Evolutionary conservation across 1,139 yeast species (phyloP).

Genomic region (Debaryomyces singareniensis): DNA sequence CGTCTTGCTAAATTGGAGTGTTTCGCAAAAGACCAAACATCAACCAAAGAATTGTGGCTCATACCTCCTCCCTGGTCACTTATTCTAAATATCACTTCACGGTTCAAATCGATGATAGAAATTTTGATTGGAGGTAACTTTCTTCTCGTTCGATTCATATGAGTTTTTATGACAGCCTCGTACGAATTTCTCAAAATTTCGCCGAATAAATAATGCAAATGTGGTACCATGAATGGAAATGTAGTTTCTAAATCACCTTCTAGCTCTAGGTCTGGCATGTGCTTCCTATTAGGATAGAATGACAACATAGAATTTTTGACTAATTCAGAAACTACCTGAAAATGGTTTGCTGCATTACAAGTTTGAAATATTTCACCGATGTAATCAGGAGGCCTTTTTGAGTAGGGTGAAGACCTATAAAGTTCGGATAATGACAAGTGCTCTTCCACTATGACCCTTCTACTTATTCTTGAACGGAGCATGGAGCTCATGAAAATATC

Average conservation of each 20-base stretch:
- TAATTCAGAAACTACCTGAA: conserved; percentile 46
- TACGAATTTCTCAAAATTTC: conserved; percentile 80
- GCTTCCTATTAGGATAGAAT: conserved; percentile 45
- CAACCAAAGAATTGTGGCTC: conserved; percentile 46
- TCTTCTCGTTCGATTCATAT: conserved; percentile 20
- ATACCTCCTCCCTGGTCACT: conserved; percentile 92
- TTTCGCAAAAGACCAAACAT: conserved; percentile 83
- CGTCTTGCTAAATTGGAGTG: conserved; percentile 50
- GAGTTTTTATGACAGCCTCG: conserved; percentile 63
- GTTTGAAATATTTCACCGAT: conserved; percentile 83
- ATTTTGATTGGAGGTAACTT: conserved; percentile 66
- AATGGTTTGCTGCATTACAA: conserved; percentile 69
- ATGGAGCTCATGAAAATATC: conserved; percentile 72
- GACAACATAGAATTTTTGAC: conserved; percentile 40
- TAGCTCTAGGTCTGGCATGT: conserved; percentile 67
- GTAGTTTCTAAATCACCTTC: conserved; percentile 60
- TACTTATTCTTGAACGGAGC: conserved; percentile 77
- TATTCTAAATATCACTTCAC: conserved; percentile 66
- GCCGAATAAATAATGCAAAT: conserved; percentile 77
- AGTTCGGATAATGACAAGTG: conserved; percentile 73
- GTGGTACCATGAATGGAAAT: conserved; percentile 82
- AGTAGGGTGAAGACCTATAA: conserved; percentile 38
- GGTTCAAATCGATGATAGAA: conserved; percentile 60
- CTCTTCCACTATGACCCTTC: conserved; percentile 87
- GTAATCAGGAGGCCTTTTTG: conserved; percentile 56